Evolutionary conservation across 768 basidiomycete genomes (phyloP).

Genomic region (Lepiota subincarnata): DNA sequence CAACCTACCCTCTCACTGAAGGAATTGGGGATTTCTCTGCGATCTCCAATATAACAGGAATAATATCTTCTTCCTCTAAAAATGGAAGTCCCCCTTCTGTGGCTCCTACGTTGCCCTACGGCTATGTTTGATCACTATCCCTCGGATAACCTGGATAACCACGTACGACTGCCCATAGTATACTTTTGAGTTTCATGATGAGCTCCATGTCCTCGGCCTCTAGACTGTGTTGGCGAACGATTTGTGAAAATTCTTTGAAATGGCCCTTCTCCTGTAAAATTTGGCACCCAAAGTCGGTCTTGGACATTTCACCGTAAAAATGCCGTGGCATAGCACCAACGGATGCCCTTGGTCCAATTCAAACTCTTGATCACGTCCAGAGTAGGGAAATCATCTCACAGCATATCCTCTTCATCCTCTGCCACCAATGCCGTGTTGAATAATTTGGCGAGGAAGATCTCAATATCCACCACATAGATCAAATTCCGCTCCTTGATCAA

Average conservation of each 20-base stretch:
- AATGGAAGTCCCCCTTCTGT: constrained; percentile 90
- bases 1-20: constrained; percentile 83
- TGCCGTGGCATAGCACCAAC: constrained; percentile 90
- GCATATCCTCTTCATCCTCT: constrained; percentile 63
- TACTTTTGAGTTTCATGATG: constrained; percentile 88
- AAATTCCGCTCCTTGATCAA: constrained; percentile 84
- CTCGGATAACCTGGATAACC: neutral
- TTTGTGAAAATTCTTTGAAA: constrained; percentile 85
- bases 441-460: constrained; percentile 82
- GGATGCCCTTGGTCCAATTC: constrained; percentile 46
- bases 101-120: constrained; percentile 89
- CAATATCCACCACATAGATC: constrained; percentile 90
- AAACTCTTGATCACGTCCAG: neutral
- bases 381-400: constrained; percentile 31
- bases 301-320: constrained; percentile 97
- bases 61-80: constrained; percentile 92
- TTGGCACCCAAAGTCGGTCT: constrained; percentile 92
- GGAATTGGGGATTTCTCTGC: constrained; percentile 86
- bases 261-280: constrained; percentile 88
- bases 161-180: constrained; percentile 94
- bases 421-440: constrained; percentile 54
- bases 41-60: constrained; percentile 86
- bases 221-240: constrained; percentile 81
- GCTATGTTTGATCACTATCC: neutral
- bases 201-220: constrained; percentile 82